Evolutionary conservation across 306 rosid genomes (phyloP).

Genomic region (Vigna angularis): DNA sequence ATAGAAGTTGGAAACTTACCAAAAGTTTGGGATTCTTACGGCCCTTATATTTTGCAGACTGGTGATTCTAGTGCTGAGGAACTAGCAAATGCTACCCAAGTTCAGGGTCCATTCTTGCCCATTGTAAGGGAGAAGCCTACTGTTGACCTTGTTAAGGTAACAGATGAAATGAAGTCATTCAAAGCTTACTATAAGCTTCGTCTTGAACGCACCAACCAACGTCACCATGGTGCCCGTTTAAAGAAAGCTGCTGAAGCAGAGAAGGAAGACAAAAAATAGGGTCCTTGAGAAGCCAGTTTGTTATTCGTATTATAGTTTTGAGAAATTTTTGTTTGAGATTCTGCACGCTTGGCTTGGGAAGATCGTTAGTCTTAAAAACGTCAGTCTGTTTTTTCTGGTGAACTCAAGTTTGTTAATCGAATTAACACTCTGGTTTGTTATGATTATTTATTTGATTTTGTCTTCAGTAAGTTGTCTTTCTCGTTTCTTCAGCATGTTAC

Average conservation of each 20-base stretch:
- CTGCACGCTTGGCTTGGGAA: not conserved
- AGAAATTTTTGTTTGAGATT: constrained; percentile 34
- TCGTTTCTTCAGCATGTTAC: not conserved
- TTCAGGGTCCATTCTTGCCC: constrained; percentile 64
- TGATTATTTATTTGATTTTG: not conserved
- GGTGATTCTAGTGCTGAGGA: constrained; percentile 75
- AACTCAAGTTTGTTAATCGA: constrained; percentile 8
- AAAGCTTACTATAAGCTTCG: constrained; percentile 76
- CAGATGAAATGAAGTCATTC: constrained; percentile 65
- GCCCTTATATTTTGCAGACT: constrained; percentile 39
- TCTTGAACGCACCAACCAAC: constrained; percentile 58
- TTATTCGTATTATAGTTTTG: constrained; percentile 1
- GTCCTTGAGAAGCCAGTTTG: constrained; percentile 14
- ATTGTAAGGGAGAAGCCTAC: constrained; percentile 60
- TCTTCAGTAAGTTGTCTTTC: not conserved
- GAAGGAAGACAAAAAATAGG: constrained; percentile 75
- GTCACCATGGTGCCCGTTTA: constrained; percentile 66
- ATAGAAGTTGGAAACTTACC: not conserved
- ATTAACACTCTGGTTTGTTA: constrained; percentile 8
- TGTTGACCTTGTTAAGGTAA: constrained; percentile 68
- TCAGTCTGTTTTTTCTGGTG: not conserved
- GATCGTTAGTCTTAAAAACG: not conserved
- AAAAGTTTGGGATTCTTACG: not conserved
- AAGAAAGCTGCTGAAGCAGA: constrained; percentile 83
- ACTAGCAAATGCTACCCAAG: constrained; percentile 70